Evolutionary conservation across 768 basidiomycete species (phyloP).

Genomic region (Harrya chromipes): DNA sequence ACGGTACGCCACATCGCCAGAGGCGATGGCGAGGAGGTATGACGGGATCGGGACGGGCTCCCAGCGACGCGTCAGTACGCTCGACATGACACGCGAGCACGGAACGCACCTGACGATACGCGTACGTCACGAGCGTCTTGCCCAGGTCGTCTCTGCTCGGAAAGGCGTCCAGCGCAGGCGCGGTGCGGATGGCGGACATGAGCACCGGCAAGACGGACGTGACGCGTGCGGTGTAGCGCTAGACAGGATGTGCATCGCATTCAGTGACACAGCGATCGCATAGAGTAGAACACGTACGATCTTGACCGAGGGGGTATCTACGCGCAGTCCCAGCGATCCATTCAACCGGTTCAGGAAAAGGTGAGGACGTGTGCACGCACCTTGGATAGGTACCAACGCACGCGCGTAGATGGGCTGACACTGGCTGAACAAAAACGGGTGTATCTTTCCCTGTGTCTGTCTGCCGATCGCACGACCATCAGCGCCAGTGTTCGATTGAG

Average conservation of each 20-base stretch:
- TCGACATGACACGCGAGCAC: neutral
- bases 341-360: too few species aligned
- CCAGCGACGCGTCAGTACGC: neutral
- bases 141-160: constrained; percentile 71
- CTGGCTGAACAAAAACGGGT: constrained; percentile 91
- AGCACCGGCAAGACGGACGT: constrained; percentile 76
- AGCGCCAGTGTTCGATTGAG: neutral
- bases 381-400: constrained; percentile 74
- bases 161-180: constrained; percentile 64
- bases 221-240: constrained; percentile 79
- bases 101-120: constrained; percentile 66
- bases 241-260: neutral
- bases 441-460: constrained; percentile 84
- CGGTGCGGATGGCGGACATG: constrained; percentile 79
- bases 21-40: constrained; percentile 87
- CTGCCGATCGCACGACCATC: constrained; percentile 30
- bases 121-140: constrained; percentile 67
- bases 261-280: neutral
- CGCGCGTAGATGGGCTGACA: constrained; percentile 91
- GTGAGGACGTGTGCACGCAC: constrained; percentile 27
- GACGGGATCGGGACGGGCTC: constrained; percentile 84
- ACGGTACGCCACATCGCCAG: constrained; percentile 75
- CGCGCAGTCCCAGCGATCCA: too few species aligned
- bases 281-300: constrained; percentile 46
- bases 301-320: constrained; percentile 85